Conservation (phyloP, 2,329 filamentous ascomycete species). For the Colletotrichum theobromicola region DNA sequence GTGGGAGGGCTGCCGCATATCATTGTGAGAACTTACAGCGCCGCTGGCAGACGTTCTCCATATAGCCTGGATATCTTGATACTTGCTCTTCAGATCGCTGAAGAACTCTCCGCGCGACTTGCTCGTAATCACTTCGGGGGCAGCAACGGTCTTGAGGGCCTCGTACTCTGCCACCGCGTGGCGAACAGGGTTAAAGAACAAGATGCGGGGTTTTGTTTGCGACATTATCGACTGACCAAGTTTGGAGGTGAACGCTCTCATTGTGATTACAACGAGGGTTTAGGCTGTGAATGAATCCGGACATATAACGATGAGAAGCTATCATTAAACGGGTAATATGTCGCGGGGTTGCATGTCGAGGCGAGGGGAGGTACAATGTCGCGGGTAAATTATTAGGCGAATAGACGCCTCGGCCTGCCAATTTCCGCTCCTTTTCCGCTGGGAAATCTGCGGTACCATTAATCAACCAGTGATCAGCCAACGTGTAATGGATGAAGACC, state of each 20-base stretch:
- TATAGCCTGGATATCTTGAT: conserved; percentile 22
- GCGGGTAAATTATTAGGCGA: background rate
- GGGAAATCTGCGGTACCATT: background rate
- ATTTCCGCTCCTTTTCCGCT: background rate
- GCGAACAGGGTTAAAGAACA: conserved; percentile 27
- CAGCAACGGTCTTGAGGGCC: conserved; percentile 10
- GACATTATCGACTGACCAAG: background rate
- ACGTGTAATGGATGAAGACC: too few relatives aligned
- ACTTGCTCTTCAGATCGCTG: conserved; percentile 22
- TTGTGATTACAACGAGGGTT: background rate
- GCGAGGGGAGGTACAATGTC: background rate
- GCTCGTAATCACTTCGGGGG: conserved; percentile 25
- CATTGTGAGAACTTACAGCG: background rate
- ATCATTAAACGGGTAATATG: too few relatives aligned
- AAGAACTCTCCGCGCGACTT: conserved; percentile 23
- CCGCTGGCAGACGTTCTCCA: conserved; percentile 30
- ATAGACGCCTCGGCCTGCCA: too few relatives aligned
- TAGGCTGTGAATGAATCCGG: background rate
- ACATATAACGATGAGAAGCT: background rate
- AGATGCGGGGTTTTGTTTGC: conserved; percentile 21
- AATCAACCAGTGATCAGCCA: background rate
- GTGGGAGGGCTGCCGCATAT: too few relatives aligned
- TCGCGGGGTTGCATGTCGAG: background rate
- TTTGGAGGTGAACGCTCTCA: background rate
- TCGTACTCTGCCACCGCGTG: conserved; percentile 22